A percentile compares a stretch with the other conserved stretches of the same genome.
These are phyloP conservation scores for Coemansia sp. DNA, from an alignment of 192 early-diverging fungal species.

Conservation along the genomic window DNA sequence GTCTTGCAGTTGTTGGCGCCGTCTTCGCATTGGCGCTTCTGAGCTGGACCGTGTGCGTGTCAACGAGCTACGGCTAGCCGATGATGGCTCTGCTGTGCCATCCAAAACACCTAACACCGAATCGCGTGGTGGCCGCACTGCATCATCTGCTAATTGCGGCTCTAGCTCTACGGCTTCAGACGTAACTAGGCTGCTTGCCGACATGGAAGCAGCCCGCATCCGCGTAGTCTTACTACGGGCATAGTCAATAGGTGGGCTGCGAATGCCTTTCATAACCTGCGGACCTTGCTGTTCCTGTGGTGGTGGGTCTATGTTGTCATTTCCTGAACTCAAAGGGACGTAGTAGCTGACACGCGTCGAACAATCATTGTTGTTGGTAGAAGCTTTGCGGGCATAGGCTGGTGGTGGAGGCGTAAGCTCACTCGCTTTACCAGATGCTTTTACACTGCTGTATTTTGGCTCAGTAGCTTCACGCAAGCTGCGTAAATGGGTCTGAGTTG, in stretches of 20 bases:
- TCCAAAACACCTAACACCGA: slow-evolving; percentile 45
- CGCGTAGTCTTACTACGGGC: neutral
- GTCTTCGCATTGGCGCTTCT: slow-evolving; percentile 33
- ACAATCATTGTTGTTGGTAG: neutral
- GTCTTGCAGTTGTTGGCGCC: slow-evolving; percentile 2
- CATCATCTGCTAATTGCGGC: neutral
- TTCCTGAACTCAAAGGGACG: neutral
- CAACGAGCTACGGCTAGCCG: slow-evolving; percentile 22
- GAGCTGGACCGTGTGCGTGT: slow-evolving; percentile 47
- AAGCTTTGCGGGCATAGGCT: no score
- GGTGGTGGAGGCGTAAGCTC: no score
- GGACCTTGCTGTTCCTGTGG: no score
- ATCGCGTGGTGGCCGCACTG: slow-evolving; percentile 15
- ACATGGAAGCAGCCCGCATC: slow-evolving; percentile 19
- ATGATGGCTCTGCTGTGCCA: slow-evolving; percentile 43
- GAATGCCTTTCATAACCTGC: no score
- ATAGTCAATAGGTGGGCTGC: no score
- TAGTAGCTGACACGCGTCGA: neutral
- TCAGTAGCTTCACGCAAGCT: no score
- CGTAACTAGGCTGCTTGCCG: slow-evolving; percentile 5
- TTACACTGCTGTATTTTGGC: no score
- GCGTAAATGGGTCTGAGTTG: neutral
- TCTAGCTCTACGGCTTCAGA: neutral
- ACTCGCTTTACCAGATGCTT: no score
- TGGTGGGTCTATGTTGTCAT: no score